Evolutionary conservation across 768 basidiomycete species (phyloP).

Genomic region (Termitomyces sp.): DNA sequence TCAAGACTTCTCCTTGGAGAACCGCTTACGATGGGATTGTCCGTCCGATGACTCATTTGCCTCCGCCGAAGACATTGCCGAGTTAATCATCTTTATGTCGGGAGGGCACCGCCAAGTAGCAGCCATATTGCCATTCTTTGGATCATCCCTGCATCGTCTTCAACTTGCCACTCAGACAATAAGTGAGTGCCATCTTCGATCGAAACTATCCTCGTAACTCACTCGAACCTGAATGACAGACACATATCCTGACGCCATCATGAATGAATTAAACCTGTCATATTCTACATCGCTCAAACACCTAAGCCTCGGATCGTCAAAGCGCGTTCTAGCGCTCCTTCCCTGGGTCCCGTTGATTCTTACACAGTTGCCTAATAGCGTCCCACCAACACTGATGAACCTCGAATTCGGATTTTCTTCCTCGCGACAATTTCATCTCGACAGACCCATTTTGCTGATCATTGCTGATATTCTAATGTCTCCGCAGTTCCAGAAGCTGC

Average conservation of each 20-base stretch:
- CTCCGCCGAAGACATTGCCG: conserved; percentile 4
- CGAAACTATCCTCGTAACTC: not conserved
- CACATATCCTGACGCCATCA: conserved; percentile 7
- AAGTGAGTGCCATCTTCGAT: not conserved
- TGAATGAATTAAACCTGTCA: conserved; percentile 17
- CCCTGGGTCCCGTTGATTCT: conserved; percentile 23
- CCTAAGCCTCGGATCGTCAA: conserved; percentile 21
- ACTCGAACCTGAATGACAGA: not conserved
- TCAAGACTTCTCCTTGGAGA: conserved; percentile 1
- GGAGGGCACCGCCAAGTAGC: not conserved
- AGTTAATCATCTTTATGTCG: not conserved
- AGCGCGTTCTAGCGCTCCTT: conserved; percentile 22
- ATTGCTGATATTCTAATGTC: conserved; percentile 15
- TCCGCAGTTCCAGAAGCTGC: conserved; percentile 16
- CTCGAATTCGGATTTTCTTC: conserved; percentile 22
- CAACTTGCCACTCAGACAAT: conserved; percentile 8
- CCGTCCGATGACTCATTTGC: not conserved
- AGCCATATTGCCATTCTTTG: conserved; percentile 4
- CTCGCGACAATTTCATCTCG: conserved; percentile 25
- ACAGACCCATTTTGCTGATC: conserved; percentile 19
- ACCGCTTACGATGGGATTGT: conserved; percentile 4
- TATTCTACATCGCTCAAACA: conserved; percentile 16
- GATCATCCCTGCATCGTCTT: conserved; percentile 2
- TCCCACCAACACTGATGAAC: conserved; percentile 12
- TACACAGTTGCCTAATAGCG: conserved; percentile 8